phyloP scores from a whole-genome alignment of 2,329 filamentous ascomycete species.

The Calonectria montana region DNA sequence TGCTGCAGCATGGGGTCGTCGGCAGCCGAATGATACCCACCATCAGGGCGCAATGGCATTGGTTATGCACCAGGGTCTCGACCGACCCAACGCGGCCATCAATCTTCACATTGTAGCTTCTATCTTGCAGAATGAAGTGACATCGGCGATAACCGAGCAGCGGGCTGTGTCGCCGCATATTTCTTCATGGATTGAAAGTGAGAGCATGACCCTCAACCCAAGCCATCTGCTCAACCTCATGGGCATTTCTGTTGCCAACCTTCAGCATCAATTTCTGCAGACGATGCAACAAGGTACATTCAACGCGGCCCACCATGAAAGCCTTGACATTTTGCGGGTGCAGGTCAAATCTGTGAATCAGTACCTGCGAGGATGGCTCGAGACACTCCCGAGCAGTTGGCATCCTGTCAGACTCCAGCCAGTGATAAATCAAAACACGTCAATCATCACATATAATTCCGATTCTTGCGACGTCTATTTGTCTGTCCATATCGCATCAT shows the following conservation, averaged over 20 bases:
- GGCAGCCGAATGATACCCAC: slow-evolving; percentile 2
- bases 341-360: slow-evolving; percentile 4
- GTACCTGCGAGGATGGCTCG: slow-evolving; percentile 7
- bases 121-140: slow-evolving; percentile 15
- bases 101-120: not conserved
- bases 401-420: slow-evolving; percentile 5
- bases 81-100: not conserved
- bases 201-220: slow-evolving; percentile 4
- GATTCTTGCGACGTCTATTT: slow-evolving; percentile 13
- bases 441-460: slow-evolving; percentile 8
- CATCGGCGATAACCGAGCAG: slow-evolving; percentile 9
- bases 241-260: slow-evolving; percentile 13
- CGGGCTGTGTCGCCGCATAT: slow-evolving; percentile 2
- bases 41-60: slow-evolving; percentile 20
- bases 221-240: slow-evolving; percentile 16
- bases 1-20: slow-evolving; percentile 5
- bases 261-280: slow-evolving; percentile 13
- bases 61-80: slow-evolving; percentile 11
- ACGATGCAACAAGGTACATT: not conserved
- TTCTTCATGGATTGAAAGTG: slow-evolving; percentile 6
- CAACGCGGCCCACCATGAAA: not conserved
- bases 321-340: slow-evolving; percentile 1
- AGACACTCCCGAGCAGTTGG: slow-evolving; percentile 13
- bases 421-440: not conserved
- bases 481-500: slow-evolving; percentile 14